Conservation (phyloP, 2,329 filamentous ascomycete species). For the Colletotrichum australisinense region DNA sequence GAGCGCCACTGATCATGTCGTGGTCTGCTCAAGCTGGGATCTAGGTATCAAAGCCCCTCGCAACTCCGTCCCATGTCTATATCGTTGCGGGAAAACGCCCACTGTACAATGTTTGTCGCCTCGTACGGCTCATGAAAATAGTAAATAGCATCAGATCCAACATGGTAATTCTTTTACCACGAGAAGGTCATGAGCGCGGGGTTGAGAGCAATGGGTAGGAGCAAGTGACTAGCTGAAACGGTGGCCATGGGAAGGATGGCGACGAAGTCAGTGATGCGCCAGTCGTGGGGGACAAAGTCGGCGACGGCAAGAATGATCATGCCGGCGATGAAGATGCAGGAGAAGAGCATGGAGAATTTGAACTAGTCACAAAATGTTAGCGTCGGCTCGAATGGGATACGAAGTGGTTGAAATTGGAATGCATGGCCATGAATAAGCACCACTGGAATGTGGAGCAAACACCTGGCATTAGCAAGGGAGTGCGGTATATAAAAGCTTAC, state of each 20-base stretch:
- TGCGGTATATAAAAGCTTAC: conserved; percentile 65
- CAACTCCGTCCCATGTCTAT: conserved; percentile 36
- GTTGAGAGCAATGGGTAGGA: conserved; percentile 79
- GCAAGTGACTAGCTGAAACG: conserved; percentile 75
- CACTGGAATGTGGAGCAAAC: conserved; percentile 41
- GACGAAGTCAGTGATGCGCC: conserved; percentile 77
- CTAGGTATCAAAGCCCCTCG: conserved; percentile 29
- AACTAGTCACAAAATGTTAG: conserved; percentile 58
- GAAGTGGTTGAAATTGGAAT: not conserved
- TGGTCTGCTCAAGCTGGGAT: conserved; percentile 25
- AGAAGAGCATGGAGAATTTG: conserved; percentile 77
- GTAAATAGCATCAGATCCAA: not conserved
- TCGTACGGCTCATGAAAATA: conserved; percentile 23
- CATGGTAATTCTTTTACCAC: conserved; percentile 62
- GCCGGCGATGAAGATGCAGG: conserved; percentile 64
- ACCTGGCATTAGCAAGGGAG: conserved; percentile 20
- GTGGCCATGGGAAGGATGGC: conserved; percentile 82
- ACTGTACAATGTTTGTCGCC: conserved; percentile 24
- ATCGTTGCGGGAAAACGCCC: conserved; percentile 25
- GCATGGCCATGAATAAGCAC: conserved; percentile 41
- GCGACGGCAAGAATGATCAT: conserved; percentile 75
- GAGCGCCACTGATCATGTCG: conserved; percentile 9
- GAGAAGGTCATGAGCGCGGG: conserved; percentile 85
- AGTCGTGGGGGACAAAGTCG: conserved; percentile 72
- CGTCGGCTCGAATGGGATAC: not conserved